Conservation (phyloP, 352 stramenopile genomes). For the Aphanomyces cochlioides region DNA sequence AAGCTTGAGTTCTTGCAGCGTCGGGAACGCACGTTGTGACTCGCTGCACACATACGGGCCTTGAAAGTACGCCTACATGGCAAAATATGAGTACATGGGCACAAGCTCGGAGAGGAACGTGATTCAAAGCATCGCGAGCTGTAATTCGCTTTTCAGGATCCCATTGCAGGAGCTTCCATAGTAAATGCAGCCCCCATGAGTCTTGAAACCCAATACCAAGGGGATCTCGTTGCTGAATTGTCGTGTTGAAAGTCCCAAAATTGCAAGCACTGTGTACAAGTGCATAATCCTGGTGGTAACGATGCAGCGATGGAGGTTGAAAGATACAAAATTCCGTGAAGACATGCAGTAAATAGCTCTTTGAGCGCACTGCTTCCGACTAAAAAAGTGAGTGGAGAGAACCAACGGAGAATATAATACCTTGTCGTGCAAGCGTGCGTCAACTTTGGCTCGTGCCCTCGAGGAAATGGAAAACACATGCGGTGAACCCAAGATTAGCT, state of each 20-base stretch:
- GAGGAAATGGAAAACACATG: constrained; percentile 78
- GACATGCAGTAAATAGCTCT: constrained; percentile 74
- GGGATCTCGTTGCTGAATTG: constrained; percentile 87
- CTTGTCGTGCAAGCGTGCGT: constrained; percentile 62
- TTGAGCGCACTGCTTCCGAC: constrained; percentile 35
- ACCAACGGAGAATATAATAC: constrained; percentile 10
- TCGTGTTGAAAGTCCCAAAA: constrained; percentile 89
- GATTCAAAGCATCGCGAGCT: constrained; percentile 63
- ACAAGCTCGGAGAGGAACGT: constrained; percentile 37
- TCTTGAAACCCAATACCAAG: constrained; percentile 86
- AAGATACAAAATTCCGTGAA: constrained; percentile 83
- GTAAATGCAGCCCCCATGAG: constrained; percentile 83
- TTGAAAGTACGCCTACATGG: constrained; percentile 60
- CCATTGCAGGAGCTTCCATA: constrained; percentile 93
- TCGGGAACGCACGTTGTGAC: constrained; percentile 63
- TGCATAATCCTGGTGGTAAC: constrained; percentile 44
- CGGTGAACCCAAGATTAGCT: constrained; percentile 92
- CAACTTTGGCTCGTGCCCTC: constrained; percentile 88
- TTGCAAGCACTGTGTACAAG: constrained; percentile 78
- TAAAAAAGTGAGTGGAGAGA: not conserved
- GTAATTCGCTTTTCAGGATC: constrained; percentile 87
- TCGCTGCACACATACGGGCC: constrained; percentile 66
- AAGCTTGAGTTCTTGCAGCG: constrained; percentile 49
- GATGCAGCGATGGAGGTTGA: constrained; percentile 38
- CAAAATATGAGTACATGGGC: constrained; percentile 1